Conservation (phyloP, 257 asterid genomes). For the Salvia miltiorrhiza region DNA sequence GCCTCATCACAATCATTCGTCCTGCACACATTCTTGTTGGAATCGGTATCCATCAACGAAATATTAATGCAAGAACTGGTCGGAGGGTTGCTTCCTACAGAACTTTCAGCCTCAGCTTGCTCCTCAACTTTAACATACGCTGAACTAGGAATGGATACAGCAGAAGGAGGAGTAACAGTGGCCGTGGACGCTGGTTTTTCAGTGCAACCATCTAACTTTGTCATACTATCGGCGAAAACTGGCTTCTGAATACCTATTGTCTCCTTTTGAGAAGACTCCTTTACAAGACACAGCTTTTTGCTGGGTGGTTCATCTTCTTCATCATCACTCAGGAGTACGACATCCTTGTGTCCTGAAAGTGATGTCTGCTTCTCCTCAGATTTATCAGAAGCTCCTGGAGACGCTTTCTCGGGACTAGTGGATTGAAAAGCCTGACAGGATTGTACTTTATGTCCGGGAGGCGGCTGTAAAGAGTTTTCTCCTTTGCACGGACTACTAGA, state of each 20-base stretch:
- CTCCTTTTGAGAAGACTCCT: conserved; percentile 31
- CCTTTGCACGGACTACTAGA: conserved; percentile 25
- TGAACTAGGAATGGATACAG: conserved; percentile 27
- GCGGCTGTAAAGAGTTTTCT: conserved; percentile 27
- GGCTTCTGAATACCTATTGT: conserved; percentile 22
- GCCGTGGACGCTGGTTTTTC: conserved; percentile 22
- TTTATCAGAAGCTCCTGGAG: conserved; percentile 22
- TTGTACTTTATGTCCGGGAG: conserved; percentile 29
- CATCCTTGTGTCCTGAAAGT: conserved; percentile 33
- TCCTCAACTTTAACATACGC: conserved; percentile 42
- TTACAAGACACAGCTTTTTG: conserved; percentile 23
- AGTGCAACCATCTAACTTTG: conserved; percentile 21
- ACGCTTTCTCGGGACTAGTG: conserved; percentile 13
- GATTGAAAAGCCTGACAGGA: conserved; percentile 26
- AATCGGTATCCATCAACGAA: conserved; percentile 6
- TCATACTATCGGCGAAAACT: conserved; percentile 17
- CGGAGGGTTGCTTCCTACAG: conserved; percentile 22
- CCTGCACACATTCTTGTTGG: not conserved
- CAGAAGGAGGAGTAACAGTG: conserved; percentile 12
- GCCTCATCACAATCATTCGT: conserved; percentile 27
- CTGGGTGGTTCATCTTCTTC: conserved; percentile 48
- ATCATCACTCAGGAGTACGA: conserved; percentile 64
- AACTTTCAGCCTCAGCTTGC: conserved; percentile 30
- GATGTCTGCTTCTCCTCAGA: conserved; percentile 35
- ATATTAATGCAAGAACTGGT: not conserved